phyloP scores from a whole-genome alignment of 2,329 filamentous ascomycete species.

The Leptographium procerum region DNA sequence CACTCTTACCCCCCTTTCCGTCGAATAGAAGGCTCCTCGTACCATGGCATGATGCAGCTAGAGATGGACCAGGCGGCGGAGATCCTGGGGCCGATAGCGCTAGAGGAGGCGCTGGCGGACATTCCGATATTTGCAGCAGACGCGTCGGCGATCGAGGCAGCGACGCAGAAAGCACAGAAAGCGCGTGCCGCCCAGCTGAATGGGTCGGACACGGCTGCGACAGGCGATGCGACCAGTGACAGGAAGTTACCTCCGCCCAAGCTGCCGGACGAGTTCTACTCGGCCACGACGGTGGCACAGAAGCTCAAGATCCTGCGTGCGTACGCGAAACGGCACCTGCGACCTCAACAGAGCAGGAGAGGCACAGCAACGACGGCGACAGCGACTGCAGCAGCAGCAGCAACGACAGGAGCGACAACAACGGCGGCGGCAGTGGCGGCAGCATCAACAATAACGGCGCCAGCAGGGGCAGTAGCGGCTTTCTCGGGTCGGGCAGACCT shows the following conservation, averaged over 20 bases:
- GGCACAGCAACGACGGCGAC: background rate
- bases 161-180: constrained; percentile 30
- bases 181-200: constrained; percentile 17
- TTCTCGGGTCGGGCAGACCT: background rate
- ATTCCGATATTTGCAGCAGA: constrained; percentile 45
- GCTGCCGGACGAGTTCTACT: constrained; percentile 30
- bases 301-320: constrained; percentile 37
- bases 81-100: constrained; percentile 42
- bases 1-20: background rate
- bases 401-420: background rate
- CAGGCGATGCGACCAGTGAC: constrained; percentile 20
- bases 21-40: constrained; percentile 31
- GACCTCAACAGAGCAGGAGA: constrained; percentile 4
- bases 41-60: constrained; percentile 47
- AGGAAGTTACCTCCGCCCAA: constrained; percentile 13
- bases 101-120: constrained; percentile 40
- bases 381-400: background rate
- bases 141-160: constrained; percentile 28
- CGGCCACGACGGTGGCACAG: constrained; percentile 31
- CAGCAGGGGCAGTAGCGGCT: background rate
- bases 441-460: background rate
- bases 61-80: constrained; percentile 40
- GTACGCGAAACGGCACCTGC: constrained; percentile 17
- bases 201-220: constrained; percentile 16
- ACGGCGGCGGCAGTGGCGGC: background rate